phyloP scores from a whole-genome alignment of 495 filamentous ascomycete species.

The Penicillium bovifimosum region DNA sequence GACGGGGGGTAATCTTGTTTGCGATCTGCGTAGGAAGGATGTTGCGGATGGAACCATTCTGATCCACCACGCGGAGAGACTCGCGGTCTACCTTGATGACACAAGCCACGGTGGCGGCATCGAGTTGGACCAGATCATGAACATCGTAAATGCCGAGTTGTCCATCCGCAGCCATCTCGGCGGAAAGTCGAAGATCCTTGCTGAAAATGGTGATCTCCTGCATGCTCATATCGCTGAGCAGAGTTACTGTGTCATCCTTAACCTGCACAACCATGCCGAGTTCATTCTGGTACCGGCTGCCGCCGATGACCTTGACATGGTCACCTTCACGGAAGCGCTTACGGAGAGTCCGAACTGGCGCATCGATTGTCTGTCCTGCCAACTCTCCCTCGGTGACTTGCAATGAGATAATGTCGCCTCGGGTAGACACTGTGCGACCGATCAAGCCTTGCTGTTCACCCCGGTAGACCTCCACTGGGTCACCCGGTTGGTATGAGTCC shows the following conservation, averaged over 20 bases:
- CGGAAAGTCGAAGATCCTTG: slow-evolving; percentile 89
- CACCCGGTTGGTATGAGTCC: slow-evolving; percentile 81
- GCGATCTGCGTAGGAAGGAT: slow-evolving; percentile 87
- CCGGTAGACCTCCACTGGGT: slow-evolving; percentile 90
- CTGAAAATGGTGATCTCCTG: slow-evolving; percentile 97
- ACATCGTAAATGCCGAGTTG: slow-evolving; percentile 81
- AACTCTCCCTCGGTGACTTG: slow-evolving; percentile 79
- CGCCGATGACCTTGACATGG: slow-evolving; percentile 97
- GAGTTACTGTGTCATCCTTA: slow-evolving; percentile 80
- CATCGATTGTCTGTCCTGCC: slow-evolving; percentile 79
- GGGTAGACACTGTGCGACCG: slow-evolving; percentile 81
- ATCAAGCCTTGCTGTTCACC: slow-evolving; percentile 91
- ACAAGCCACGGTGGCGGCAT: slow-evolving; percentile 84
- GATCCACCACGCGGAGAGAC: slow-evolving; percentile 81
- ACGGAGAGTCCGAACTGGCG: slow-evolving; percentile 85
- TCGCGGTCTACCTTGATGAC: slow-evolving; percentile 94
- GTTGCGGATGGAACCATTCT: slow-evolving; percentile 74
- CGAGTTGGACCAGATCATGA: slow-evolving; percentile 90
- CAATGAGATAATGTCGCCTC: slow-evolving; percentile 86
- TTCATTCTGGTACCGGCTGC: slow-evolving; percentile 87
- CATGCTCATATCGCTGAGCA: slow-evolving; percentile 85
- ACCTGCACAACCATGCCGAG: slow-evolving; percentile 96
- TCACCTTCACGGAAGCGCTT: slow-evolving; percentile 93
- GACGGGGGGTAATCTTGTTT: slow-evolving; percentile 73
- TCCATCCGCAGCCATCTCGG: slow-evolving; percentile 76